phyloP scores from a whole-genome alignment of 257 asterid species.

The Ophiorrhiza pumila region DNA sequence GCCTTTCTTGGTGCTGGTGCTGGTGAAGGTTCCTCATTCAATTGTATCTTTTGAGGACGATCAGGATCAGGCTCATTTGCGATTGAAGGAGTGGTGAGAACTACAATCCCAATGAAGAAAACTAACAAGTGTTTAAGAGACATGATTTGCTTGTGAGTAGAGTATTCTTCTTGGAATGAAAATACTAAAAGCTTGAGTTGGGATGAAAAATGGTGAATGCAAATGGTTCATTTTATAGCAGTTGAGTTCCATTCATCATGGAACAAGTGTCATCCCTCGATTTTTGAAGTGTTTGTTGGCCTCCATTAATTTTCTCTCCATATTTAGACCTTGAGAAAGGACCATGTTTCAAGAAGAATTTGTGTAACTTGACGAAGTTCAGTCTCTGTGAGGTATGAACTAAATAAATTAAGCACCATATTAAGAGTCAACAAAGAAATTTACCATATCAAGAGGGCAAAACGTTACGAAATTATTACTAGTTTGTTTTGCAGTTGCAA shows the following conservation, averaged over 20 bases:
- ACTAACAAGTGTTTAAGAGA: slow-evolving; percentile 11
- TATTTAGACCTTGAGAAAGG: too few relatives aligned
- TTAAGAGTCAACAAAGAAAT: not conserved
- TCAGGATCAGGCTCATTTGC: not conserved
- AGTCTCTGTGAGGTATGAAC: too few relatives aligned
- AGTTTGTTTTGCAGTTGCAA: too few relatives aligned
- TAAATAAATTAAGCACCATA: not conserved
- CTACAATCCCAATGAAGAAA: slow-evolving; percentile 14
- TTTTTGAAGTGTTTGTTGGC: not conserved
- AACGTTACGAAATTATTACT: too few relatives aligned
- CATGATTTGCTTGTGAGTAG: too few relatives aligned
- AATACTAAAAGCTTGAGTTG: too few relatives aligned
- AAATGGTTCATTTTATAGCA: not conserved
- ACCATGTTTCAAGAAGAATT: too few relatives aligned
- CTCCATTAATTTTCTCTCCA: not conserved
- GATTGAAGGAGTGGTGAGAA: slow-evolving; percentile 1
- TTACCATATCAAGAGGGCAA: too few relatives aligned
- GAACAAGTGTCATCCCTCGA: too few relatives aligned
- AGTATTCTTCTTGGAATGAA: not conserved
- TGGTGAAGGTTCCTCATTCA: not conserved
- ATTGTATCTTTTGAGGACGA: too few relatives aligned
- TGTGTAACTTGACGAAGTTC: too few relatives aligned
- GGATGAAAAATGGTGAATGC: not conserved
- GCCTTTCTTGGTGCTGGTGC: not conserved
- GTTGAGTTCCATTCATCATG: too few relatives aligned